Percentiles rank a stretch among this genome's conserved stretches.
These are phyloP conservation scores for Leccinum subrobustum DNA, from an alignment of 1,284 basidiomycete species.

Conservation along the genomic window DNA sequence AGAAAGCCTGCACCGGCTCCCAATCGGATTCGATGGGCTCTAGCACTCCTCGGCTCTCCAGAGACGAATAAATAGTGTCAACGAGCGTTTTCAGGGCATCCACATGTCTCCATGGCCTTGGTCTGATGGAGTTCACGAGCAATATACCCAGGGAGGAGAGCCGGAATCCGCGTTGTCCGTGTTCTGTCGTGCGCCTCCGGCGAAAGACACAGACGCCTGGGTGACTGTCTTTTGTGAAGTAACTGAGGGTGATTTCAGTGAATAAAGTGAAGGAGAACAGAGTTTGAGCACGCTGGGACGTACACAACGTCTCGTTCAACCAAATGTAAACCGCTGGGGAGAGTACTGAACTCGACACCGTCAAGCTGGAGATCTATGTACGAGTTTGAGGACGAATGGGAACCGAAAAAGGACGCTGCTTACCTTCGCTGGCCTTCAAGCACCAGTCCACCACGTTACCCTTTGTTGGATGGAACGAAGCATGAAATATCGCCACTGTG, in stretches of 20 bases:
- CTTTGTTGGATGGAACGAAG: slow-evolving; percentile 77
- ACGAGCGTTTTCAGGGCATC: slow-evolving; percentile 59
- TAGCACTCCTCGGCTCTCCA: slow-evolving; percentile 47
- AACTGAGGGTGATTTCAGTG: slow-evolving; percentile 40
- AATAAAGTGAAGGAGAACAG: not conserved
- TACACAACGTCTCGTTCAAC: slow-evolving; percentile 77
- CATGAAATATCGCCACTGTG: slow-evolving; percentile 77
- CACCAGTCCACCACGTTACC: slow-evolving; percentile 78
- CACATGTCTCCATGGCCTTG: slow-evolving; percentile 72
- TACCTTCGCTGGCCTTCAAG: slow-evolving; percentile 63
- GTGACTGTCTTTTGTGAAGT: slow-evolving; percentile 68
- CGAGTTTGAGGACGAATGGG: slow-evolving; percentile 1
- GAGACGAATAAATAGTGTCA: slow-evolving; percentile 49
- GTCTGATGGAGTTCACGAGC: slow-evolving; percentile 57
- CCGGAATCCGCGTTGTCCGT: slow-evolving; percentile 74
- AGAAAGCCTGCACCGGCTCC: slow-evolving; percentile 61
- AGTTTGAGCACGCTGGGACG: slow-evolving; percentile 27
- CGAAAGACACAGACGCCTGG: slow-evolving; percentile 72
- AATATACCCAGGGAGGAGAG: slow-evolving; percentile 77
- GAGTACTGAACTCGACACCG: slow-evolving; percentile 71
- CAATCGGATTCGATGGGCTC: slow-evolving; percentile 59
- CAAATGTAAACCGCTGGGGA: slow-evolving; percentile 78
- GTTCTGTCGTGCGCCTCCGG: slow-evolving; percentile 60
- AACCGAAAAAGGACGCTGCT: slow-evolving; percentile 14
- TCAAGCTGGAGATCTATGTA: slow-evolving; percentile 59